These are phyloP conservation scores for Nidularia pulvinata DNA, from an alignment of 768 basidiomycete genomes.

Conservation along the genomic window DNA sequence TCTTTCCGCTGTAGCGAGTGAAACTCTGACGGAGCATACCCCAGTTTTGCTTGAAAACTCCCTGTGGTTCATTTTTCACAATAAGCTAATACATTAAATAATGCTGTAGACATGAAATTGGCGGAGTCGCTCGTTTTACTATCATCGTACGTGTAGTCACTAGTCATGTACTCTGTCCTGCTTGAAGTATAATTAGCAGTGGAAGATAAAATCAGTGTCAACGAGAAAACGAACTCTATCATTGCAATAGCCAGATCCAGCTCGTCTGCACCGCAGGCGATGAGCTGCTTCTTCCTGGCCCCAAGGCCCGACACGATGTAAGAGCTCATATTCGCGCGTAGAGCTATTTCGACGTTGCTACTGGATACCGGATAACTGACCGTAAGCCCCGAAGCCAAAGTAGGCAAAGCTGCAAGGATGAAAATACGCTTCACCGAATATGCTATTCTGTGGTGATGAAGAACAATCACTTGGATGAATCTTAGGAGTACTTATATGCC, in stretches of 20 bases:
- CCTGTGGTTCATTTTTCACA: not conserved
- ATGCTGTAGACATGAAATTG: conserved; percentile 3
- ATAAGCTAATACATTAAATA: not conserved
- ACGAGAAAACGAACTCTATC: conserved; percentile 5
- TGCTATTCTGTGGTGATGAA: too few relatives aligned
- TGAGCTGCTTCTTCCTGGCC: conserved; percentile 6
- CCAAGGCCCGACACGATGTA: conserved; percentile 7
- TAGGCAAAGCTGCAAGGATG: too few relatives aligned
- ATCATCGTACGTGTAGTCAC: conserved; percentile 7
- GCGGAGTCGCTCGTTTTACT: conserved; percentile 6
- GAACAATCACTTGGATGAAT: too few relatives aligned
- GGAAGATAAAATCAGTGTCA: not conserved
- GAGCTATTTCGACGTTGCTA: too few relatives aligned
- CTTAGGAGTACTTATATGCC: too few relatives aligned
- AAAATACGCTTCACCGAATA: too few relatives aligned
- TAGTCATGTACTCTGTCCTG: conserved; percentile 7
- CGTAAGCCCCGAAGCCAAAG: too few relatives aligned
- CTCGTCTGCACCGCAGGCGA: conserved; percentile 5
- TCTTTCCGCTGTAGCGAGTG: conserved; percentile 3
- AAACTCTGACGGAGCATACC: conserved; percentile 8
- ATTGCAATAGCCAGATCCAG: conserved; percentile 8
- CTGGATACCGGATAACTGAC: too few relatives aligned
- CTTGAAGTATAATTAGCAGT: not conserved
- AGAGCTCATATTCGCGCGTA: conserved; percentile 3
- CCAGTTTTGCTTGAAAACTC: conserved; percentile 10